phyloP scores from a whole-genome alignment of 108 stramenopile genomes.

The Fragilariopsis cylindrus region DNA sequence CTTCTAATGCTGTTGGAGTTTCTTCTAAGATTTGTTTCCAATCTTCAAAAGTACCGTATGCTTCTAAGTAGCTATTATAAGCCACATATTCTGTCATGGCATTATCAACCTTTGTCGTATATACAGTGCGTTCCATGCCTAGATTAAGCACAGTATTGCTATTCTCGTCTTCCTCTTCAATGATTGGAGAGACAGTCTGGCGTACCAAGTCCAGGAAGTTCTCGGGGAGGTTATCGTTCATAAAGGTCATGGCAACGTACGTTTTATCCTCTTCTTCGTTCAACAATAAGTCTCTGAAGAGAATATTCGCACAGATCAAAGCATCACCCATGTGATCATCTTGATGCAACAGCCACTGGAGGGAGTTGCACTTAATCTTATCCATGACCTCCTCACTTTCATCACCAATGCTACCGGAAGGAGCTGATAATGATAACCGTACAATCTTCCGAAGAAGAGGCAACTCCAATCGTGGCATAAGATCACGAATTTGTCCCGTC shows the following conservation, averaged over 20 bases:
- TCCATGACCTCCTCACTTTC: constrained; percentile 16
- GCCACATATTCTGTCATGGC: constrained; percentile 40
- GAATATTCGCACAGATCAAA: constrained; percentile 67
- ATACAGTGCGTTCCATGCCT: not conserved
- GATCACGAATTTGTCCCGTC: constrained; percentile 56
- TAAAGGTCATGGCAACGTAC: constrained; percentile 32
- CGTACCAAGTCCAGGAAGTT: constrained; percentile 20
- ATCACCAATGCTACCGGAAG: not conserved
- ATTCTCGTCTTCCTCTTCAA: not conserved
- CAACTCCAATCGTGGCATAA: constrained; percentile 43
- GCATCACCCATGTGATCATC: constrained; percentile 63
- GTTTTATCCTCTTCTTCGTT: constrained; percentile 43
- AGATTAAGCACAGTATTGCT: not conserved
- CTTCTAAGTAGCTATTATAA: constrained; percentile 42
- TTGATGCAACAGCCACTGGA: constrained; percentile 67
- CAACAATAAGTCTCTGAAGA: constrained; percentile 64
- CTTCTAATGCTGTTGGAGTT: constrained; percentile 23
- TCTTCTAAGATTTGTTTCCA: constrained; percentile 38
- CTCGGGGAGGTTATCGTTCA: constrained; percentile 37
- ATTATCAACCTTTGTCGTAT: constrained; percentile 12
- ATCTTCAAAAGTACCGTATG: constrained; percentile 30
- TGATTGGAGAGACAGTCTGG: too few relatives aligned
- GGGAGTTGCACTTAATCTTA: constrained; percentile 34
- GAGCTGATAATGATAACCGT: constrained; percentile 22
- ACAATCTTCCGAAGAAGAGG: constrained; percentile 55